Evolutionary conservation across 208 protist genomes (phyloP), one percentile per base, ranked within the genome.

Genomic region (Crithidia brevicula): DNA sequence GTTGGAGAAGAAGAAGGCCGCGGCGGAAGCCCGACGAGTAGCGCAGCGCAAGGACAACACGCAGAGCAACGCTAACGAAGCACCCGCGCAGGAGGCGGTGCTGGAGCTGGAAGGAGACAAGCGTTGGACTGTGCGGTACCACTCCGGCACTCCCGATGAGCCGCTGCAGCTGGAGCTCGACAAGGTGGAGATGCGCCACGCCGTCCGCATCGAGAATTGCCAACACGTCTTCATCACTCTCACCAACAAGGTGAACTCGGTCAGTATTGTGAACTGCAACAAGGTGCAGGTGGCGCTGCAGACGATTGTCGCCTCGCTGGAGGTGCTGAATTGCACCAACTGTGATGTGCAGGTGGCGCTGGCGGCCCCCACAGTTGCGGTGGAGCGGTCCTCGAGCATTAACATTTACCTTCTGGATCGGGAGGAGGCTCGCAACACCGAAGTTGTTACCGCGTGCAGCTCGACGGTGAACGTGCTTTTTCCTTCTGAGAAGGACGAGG

Each of bases 231-330:
- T 85, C 71, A 59, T 95, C 47, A 74, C 78, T 23, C 77, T 95
- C 38, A 71, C 67, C n/a, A 83, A 82, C 30, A 95, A 95, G 74
- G 82, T 92, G 28, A 95, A 93, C 70, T 89, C 87, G 4, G 79
- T 95, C 36, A 84, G 78, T 10, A 45, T 95, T 9, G 65, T 89
- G 31, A 79, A 88, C 59, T 95, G 90, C 69, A 78, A 65, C 9
- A 88, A 83, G 59, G 85, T 89, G 47, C 87, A 93, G 61, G 80
- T 95, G 31, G 74, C 78, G 51, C 61, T 95, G 49, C 73, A 86
- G 27, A 82, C 77, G 49, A 74, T 90, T 22, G 83, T 95, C 0
- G 75, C 85, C 13, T 81, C 83, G 4, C 50, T 92, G 0, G 90
- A 95, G 66, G 74, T 95, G n/a, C 75, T 92, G 51, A 81, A 80